These are phyloP conservation scores for Graphilbum fragrans DNA, from an alignment of 2,329 filamentous ascomycete species.

Conservation along the genomic window DNA sequence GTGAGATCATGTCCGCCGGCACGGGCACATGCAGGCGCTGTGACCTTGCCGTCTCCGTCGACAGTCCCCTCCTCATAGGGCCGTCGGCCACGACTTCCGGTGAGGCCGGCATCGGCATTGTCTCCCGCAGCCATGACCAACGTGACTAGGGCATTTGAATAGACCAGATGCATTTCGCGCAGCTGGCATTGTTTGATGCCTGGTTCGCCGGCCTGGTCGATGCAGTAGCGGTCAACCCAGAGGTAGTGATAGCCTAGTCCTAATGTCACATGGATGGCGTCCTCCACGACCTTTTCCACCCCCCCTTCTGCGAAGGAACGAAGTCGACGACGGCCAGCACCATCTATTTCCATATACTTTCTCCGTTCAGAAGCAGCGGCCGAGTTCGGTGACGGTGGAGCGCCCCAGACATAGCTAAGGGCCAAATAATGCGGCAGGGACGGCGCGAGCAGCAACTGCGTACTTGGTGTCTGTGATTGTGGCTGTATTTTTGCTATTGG, in stretches of 20 bases:
- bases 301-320: not conserved
- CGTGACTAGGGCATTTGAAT: conserved; percentile 5
- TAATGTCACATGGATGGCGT: conserved; percentile 12
- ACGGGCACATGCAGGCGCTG: no score
- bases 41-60: no score
- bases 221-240: conserved; percentile 19
- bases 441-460: no score
- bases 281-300: conserved; percentile 6
- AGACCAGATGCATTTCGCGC: conserved; percentile 14
- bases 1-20: no score
- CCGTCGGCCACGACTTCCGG: conserved; percentile 3
- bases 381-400: not conserved
- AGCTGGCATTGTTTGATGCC: conserved; percentile 9
- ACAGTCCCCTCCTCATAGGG: no score
- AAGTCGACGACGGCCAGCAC: not conserved
- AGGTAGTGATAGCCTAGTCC: conserved; percentile 13
- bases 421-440: not conserved
- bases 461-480: no score
- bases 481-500: no score
- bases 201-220: conserved; percentile 12
- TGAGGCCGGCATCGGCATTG: conserved; percentile 11
- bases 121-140: conserved; percentile 12
- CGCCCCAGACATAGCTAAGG: not conserved
- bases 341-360: not conserved
- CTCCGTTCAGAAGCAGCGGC: not conserved